Percentiles rank a stretch among this genome's conserved stretches.
phyloP scores from a whole-genome alignment of 371 early-diverging fungal species.

The Mortierella sp. region DNA sequence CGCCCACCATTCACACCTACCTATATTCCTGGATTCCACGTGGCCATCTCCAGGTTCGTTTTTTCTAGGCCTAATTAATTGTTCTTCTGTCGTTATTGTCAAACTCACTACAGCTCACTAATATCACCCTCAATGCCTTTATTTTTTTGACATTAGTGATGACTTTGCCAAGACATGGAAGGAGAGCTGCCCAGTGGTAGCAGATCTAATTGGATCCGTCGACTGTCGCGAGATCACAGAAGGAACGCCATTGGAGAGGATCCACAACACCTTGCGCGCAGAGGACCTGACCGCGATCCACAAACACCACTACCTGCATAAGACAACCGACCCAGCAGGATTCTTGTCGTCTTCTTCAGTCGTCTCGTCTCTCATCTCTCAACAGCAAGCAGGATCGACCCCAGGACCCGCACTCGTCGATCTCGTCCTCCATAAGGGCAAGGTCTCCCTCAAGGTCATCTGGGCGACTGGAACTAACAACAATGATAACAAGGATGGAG shows the following conservation, averaged over 20 bases:
- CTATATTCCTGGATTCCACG: conserved; percentile 50
- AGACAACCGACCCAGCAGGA: conserved; percentile 22
- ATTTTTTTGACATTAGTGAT: conserved; percentile 12
- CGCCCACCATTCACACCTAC: conserved; percentile 56
- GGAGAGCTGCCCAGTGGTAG: conserved; percentile 34
- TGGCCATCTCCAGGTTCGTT: conserved; percentile 46
- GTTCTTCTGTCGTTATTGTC: background rate
- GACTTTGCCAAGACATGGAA: conserved; percentile 33
- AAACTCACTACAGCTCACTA: background rate
- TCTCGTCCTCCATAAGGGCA: conserved; percentile 35
- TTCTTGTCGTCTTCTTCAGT: conserved; percentile 30
- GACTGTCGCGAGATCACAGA: conserved; percentile 32
- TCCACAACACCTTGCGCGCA: conserved; percentile 11
- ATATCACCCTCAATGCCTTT: background rate
- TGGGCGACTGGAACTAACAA: conserved; percentile 31
- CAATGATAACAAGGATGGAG: background rate
- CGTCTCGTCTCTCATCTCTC: conserved; percentile 30
- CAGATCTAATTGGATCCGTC: conserved; percentile 33
- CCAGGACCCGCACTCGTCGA: conserved; percentile 44
- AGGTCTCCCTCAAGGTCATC: conserved; percentile 27
- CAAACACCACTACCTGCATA: conserved; percentile 46
- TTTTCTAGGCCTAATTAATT: background rate
- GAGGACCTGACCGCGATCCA: conserved; percentile 32
- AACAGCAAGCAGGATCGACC: conserved; percentile 35
- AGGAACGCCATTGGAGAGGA: background rate